Conservation (phyloP, 345 rosid genomes). For the Eucalyptus polybractea region DNA sequence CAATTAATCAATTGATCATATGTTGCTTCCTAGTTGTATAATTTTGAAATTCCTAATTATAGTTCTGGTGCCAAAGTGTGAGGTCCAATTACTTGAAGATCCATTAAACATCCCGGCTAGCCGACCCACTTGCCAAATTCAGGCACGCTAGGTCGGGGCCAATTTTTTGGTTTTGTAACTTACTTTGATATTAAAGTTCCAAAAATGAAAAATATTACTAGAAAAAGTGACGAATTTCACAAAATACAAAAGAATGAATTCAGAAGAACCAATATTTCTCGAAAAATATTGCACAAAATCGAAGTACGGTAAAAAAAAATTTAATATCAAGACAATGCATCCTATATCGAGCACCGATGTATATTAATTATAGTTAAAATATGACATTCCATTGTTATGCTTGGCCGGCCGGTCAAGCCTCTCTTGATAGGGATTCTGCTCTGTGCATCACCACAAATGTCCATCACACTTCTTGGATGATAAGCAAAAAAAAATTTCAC, state of each 20-base stretch:
- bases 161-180: background rate
- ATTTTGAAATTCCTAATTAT: background rate
- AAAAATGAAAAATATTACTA: background rate
- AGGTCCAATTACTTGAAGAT: background rate
- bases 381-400: background rate
- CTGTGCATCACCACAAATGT: background rate
- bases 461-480: background rate
- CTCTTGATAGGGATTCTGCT: background rate
- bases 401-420: background rate
- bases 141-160: background rate
- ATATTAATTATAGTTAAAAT: no score
- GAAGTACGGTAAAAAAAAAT: no score
- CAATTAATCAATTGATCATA: background rate
- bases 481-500: background rate
- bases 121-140: background rate
- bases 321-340: background rate
- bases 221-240: background rate
- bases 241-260: background rate
- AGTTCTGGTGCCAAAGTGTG: background rate
- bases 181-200: background rate
- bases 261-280: background rate
- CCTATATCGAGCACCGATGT: background rate
- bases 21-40: background rate
- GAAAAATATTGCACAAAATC: background rate
- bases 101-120: background rate